Evolutionary conservation across 805 yeast genomes (phyloP).

Genomic region (Kazachstania taianensis): DNA sequence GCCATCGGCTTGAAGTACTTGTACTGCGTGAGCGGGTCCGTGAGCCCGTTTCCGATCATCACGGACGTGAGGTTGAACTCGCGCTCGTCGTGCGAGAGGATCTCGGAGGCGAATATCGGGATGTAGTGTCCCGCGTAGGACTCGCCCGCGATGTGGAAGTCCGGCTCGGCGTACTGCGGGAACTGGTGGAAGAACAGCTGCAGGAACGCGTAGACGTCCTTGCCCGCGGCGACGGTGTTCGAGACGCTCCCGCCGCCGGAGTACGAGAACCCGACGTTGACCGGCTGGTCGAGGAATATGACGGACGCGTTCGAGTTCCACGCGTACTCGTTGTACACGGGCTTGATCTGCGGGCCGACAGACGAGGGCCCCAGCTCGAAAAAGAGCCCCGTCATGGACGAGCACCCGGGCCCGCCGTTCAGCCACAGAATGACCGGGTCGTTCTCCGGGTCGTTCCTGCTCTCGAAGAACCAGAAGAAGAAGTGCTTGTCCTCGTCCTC

Average conservation of each 20-base stretch:
- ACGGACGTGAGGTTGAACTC: constrained; percentile 62
- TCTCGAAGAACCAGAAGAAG: constrained; percentile 77
- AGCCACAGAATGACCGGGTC: constrained; percentile 88
- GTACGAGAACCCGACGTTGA: constrained; percentile 84
- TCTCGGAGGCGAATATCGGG: constrained; percentile 80
- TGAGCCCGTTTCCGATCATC: constrained; percentile 83
- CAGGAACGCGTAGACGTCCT: constrained; percentile 39
- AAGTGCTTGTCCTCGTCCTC: constrained; percentile 80
- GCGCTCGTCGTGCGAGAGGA: constrained; percentile 53
- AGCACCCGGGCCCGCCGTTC: constrained; percentile 98
- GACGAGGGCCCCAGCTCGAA: constrained; percentile 90
- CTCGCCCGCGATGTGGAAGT: constrained; percentile 84
- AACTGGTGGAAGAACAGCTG: constrained; percentile 57
- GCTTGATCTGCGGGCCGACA: constrained; percentile 37
- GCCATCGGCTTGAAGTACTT: constrained; percentile 85
- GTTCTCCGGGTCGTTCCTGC: constrained; percentile 75
- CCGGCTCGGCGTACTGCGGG: constrained; percentile 67
- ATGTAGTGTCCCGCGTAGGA: constrained; percentile 96
- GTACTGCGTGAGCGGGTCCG: constrained; percentile 76
- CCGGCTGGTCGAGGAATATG: constrained; percentile 88
- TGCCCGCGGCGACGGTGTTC: constrained; percentile 64
- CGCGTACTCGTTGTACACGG: constrained; percentile 56
- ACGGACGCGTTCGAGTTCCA: constrained; percentile 79
- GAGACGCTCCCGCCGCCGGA: constrained; percentile 49
- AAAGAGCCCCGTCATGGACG: constrained; percentile 96